Base-by-base conservation (phyloP, 78 protist genomes). In the Dictyostelium citrinum region DNA sequence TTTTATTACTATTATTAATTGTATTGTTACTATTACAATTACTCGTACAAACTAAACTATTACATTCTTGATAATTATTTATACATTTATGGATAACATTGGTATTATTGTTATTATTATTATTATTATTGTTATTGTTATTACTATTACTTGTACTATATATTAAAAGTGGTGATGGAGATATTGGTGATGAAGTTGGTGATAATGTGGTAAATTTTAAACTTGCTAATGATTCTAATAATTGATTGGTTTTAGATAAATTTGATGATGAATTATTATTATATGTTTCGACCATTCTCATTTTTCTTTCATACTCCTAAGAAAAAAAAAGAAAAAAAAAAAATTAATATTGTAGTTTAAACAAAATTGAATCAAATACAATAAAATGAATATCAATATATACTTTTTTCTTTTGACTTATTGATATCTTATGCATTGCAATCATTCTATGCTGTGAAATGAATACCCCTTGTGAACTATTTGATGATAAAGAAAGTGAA, bases 361-460 rank as follows among this genome's bases (percentile, higher is more conserved):
- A n/a, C n/a, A n/a, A n/a, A 9, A 24, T 20, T 20, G 9, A 60
- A 60, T n/a, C 9, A 24, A 8, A 60, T 60, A 9, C 4, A 60
- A 16, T 60, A 60, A 20, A 60, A 9, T 39, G 5, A 39, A 39
- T 39, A 39, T 39, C 2, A 5, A 39, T 39, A 39, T 0, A 39
- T 39, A 39, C 43, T 60, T 60, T 70, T 74, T 77, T 76, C 55
- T 84, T 84, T 70, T 79, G 76, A 35, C 31, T 9, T 1, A 84
- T 16, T 10, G 76, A 41, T 72, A 84, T 84, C 33, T 84, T 84
- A 17, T 84, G 91, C 29, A 84, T 5, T 33, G 91, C 81, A 16
- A 84, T 55, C 55, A 84, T 14, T 49, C 91, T 76, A 51, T 84
- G 91, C 0, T 70, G 82, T 12, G 82, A 70, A 24, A 84, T 84